These are phyloP conservation scores for Aspergillus texensis DNA, from an alignment of 2,329 filamentous ascomycete species.

Conservation along the genomic window DNA sequence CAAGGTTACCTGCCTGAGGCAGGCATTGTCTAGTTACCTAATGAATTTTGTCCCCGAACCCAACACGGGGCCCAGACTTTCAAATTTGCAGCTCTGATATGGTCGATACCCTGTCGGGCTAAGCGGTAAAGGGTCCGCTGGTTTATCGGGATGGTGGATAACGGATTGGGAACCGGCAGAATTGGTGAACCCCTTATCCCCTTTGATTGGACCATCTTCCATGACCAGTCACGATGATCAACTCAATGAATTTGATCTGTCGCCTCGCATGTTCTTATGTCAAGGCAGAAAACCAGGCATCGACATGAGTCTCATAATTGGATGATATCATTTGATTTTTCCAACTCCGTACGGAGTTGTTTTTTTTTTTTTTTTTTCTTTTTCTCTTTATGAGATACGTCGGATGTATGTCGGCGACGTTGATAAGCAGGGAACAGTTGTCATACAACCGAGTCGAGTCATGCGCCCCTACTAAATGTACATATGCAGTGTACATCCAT, in stretches of 20 bases:
- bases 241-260: conserved; percentile 1
- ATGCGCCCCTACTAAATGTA: neutral
- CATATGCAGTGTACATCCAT: conserved; percentile 1
- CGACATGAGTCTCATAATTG: neutral
- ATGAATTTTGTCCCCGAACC: neutral
- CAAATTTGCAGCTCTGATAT: neutral
- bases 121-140: neutral
- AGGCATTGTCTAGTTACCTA: neutral
- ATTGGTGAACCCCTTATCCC: neutral
- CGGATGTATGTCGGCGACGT: neutral
- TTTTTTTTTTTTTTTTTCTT: neutral
- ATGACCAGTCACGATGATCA: neutral
- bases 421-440: conserved; percentile 1
- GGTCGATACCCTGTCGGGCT: neutral
- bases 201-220: neutral
- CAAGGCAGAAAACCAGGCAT: neutral
- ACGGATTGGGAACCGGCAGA: neutral
- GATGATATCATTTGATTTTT: neutral
- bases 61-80: neutral
- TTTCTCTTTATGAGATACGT: neutral
- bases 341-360: neutral
- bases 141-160: neutral
- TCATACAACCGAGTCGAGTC: neutral
- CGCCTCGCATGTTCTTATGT: neutral
- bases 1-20: neutral